These are phyloP conservation scores for Hammondia hammondi DNA, from an alignment of 169 alveolate species.

Conservation along the genomic window DNA sequence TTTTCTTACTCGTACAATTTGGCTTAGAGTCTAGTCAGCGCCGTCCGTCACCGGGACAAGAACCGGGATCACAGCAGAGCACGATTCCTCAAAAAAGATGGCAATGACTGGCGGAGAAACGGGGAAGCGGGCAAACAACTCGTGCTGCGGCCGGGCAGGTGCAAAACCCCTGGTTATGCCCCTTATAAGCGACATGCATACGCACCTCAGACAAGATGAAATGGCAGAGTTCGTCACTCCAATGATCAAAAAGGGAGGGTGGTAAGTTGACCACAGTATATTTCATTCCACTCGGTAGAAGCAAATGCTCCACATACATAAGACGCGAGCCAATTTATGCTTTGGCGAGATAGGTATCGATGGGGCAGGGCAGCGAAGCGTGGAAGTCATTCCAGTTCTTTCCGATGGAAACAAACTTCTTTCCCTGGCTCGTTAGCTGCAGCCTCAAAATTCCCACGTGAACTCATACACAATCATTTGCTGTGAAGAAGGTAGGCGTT, in stretches of 20 bases:
- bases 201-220: slow-evolving; percentile 72
- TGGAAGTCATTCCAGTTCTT: no score
- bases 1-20: no score
- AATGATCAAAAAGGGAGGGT: slow-evolving; percentile 61
- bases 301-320: no score
- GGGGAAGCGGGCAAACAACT: background rate
- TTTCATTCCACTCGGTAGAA: background rate
- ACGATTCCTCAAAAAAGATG: no score
- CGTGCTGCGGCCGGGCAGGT: background rate
- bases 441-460: background rate
- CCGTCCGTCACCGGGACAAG: no score
- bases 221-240: slow-evolving; percentile 67
- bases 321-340: no score
- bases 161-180: slow-evolving; percentile 50
- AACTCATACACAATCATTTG: background rate
- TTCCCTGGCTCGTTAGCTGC: background rate
- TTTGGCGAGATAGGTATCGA: no score
- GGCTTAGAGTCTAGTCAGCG: no score
- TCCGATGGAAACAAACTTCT: no score
- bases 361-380: no score
- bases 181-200: slow-evolving; percentile 70
- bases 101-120: background rate
- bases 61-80: no score
- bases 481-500: background rate
- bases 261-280: slow-evolving; percentile 43